phyloP scores from a whole-genome alignment of 2,329 filamentous ascomycete genomes.

The Fusarium zealandicum region DNA sequence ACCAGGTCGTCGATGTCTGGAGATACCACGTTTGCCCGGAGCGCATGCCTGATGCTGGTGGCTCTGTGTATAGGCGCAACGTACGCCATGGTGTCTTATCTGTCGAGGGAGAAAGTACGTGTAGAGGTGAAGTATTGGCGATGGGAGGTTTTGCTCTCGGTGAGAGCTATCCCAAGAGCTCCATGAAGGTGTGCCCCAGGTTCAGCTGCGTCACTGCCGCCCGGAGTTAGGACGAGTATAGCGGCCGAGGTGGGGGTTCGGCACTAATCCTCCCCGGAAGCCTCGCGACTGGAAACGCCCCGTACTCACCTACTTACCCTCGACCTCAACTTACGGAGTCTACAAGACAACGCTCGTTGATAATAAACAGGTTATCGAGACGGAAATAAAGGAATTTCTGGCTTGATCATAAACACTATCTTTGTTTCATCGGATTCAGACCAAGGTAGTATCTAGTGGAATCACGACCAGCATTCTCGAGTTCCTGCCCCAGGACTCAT shows the following conservation, averaged over 20 bases:
- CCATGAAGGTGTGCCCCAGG: slow-evolving; percentile 26
- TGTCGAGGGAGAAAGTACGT: background rate
- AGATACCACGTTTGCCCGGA: slow-evolving; percentile 79
- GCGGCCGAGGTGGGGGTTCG: slow-evolving; percentile 32
- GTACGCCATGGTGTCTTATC: slow-evolving; percentile 76
- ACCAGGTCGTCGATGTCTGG: slow-evolving; percentile 82
- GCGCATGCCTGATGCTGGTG: slow-evolving; percentile 87
- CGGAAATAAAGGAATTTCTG: too few relatives aligned
- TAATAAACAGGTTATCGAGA: too few relatives aligned
- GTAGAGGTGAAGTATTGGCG: slow-evolving; percentile 8
- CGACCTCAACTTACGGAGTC: too few relatives aligned
- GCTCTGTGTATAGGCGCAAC: slow-evolving; percentile 91
- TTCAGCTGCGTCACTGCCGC: slow-evolving; percentile 35
- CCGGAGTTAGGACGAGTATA: slow-evolving; percentile 41
- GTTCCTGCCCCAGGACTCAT: too few relatives aligned
- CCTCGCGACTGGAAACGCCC: too few relatives aligned
- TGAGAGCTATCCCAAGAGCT: slow-evolving; percentile 41
- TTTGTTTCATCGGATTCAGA: too few relatives aligned
- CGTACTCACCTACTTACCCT: too few relatives aligned
- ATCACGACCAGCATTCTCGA: too few relatives aligned
- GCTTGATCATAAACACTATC: too few relatives aligned
- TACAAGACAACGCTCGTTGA: too few relatives aligned
- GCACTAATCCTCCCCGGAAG: slow-evolving; percentile 1
- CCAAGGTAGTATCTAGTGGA: too few relatives aligned
- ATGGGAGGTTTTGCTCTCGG: slow-evolving; percentile 31